These are phyloP conservation scores for Sordariomycetes sp. DNA, from an alignment of 2,329 filamentous ascomycete species.

Conservation along the genomic window DNA sequence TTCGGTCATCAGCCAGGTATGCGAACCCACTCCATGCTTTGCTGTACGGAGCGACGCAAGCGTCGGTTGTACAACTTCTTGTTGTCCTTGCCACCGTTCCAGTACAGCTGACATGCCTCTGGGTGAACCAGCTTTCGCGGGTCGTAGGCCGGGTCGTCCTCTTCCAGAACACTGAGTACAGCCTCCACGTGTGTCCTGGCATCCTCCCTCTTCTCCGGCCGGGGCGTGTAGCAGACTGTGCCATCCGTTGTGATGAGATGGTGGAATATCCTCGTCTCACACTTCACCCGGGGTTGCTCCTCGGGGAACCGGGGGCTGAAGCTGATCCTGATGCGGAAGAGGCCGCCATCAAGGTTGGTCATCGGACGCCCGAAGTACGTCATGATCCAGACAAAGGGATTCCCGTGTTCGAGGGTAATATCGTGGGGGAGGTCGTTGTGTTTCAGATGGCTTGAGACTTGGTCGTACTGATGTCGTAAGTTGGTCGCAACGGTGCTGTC, in stretches of 20 bases:
- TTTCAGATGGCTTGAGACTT: slow-evolving; percentile 69
- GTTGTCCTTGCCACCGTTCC: slow-evolving; percentile 64
- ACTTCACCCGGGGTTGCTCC: slow-evolving; percentile 75
- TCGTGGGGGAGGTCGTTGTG: slow-evolving; percentile 63
- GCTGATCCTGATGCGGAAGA: slow-evolving; percentile 71
- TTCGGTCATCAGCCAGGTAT: not conserved
- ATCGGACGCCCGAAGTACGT: slow-evolving; percentile 88
- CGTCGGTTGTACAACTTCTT: slow-evolving; percentile 78
- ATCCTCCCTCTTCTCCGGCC: slow-evolving; percentile 56
- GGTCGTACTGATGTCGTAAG: slow-evolving; percentile 75
- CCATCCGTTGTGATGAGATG: slow-evolving; percentile 76
- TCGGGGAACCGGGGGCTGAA: slow-evolving; percentile 82
- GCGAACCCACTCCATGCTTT: slow-evolving; percentile 51
- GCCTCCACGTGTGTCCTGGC: slow-evolving; percentile 75
- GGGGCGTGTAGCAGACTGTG: slow-evolving; percentile 72
- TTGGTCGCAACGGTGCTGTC: slow-evolving; percentile 73
- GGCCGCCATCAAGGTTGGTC: slow-evolving; percentile 86
- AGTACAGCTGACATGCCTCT: slow-evolving; percentile 78
- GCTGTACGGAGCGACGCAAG: slow-evolving; percentile 68
- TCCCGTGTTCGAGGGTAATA: slow-evolving; percentile 66
- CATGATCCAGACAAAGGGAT: slow-evolving; percentile 82
- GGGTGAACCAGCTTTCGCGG: slow-evolving; percentile 80
- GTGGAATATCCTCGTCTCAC: slow-evolving; percentile 79
- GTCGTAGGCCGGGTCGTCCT: slow-evolving; percentile 81
- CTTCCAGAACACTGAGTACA: slow-evolving; percentile 74